Conservation (phyloP, 768 basidiomycete species). For the Dendrothele bispora region DNA sequence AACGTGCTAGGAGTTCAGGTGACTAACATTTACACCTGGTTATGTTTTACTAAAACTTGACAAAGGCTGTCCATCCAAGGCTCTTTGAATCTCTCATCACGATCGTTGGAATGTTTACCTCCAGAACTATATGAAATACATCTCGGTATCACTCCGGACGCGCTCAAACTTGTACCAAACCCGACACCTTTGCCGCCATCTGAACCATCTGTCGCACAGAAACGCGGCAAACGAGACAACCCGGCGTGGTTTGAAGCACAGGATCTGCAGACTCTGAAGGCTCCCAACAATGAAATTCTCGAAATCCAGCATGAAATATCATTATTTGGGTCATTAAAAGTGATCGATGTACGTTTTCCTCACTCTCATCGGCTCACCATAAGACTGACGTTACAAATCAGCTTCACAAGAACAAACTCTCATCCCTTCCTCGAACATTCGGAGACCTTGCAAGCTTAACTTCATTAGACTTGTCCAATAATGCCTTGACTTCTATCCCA, state of each 20-base stretch:
- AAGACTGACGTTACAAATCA: constrained; percentile 22
- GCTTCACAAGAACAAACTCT: constrained; percentile 76
- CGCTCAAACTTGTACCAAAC: constrained; percentile 61
- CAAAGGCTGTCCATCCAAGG: constrained; percentile 48
- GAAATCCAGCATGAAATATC: constrained; percentile 84
- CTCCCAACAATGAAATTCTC: constrained; percentile 77
- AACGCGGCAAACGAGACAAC: constrained; percentile 40
- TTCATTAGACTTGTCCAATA: constrained; percentile 73
- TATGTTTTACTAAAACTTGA: constrained; percentile 44
- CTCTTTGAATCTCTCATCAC: constrained; percentile 71
- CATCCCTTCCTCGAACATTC: constrained; percentile 61
- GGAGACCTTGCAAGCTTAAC: constrained; percentile 68
- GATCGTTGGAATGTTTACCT: constrained; percentile 71
- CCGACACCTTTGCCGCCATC: constrained; percentile 53
- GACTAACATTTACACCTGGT: constrained; percentile 26
- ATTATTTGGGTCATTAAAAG: constrained; percentile 80
- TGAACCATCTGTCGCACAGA: constrained; percentile 30
- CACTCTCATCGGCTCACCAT: no score
- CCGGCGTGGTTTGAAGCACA: constrained; percentile 83
- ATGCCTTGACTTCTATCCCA: constrained; percentile 63
- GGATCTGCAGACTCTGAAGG: constrained; percentile 74
- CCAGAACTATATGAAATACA: constrained; percentile 81
- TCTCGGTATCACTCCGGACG: constrained; percentile 69
- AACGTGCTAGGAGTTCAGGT: constrained; percentile 79
- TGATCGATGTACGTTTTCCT: constrained; percentile 63